These are phyloP conservation scores for Gymnopilus dilepis DNA, from an alignment of 768 basidiomycete genomes.

Conservation along the genomic window DNA sequence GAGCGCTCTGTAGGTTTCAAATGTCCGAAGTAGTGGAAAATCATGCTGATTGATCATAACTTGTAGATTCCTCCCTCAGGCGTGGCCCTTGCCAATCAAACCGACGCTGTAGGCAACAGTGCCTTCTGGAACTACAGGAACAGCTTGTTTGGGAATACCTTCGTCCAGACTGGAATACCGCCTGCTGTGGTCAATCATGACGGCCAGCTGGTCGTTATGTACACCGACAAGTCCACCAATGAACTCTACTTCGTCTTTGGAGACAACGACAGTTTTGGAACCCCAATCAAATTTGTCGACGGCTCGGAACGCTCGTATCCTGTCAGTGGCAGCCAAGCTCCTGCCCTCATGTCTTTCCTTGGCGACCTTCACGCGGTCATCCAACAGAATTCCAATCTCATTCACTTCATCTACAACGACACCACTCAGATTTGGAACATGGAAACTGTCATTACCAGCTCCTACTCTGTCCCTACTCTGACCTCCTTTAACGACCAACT, in stretches of 20 bases:
- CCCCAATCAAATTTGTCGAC: not conserved
- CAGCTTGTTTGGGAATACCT: not conserved
- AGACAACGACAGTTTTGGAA: conserved; percentile 1
- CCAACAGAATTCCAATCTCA: not conserved
- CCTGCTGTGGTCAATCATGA: conserved; percentile 4
- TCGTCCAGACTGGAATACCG: not conserved
- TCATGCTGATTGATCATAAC: no score
- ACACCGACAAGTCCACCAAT: not conserved
- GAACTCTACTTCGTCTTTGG: not conserved
- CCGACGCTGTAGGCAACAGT: not conserved
- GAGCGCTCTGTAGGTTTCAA: no score
- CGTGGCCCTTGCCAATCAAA: no score
- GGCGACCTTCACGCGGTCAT: not conserved
- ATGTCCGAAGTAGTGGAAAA: no score
- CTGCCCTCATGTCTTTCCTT: not conserved
- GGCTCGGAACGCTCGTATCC: not conserved
- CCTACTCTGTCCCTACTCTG: not conserved
- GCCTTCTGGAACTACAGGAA: not conserved
- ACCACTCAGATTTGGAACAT: not conserved
- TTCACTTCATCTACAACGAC: conserved; percentile 5
- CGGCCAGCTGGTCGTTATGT: not conserved
- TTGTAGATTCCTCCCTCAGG: no score
- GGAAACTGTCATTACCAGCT: not conserved
- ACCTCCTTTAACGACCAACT: not conserved
- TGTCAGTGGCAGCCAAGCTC: not conserved